phyloP scores from a whole-genome alignment of 768 basidiomycete species.

The Cystobasidium tubakii region DNA sequence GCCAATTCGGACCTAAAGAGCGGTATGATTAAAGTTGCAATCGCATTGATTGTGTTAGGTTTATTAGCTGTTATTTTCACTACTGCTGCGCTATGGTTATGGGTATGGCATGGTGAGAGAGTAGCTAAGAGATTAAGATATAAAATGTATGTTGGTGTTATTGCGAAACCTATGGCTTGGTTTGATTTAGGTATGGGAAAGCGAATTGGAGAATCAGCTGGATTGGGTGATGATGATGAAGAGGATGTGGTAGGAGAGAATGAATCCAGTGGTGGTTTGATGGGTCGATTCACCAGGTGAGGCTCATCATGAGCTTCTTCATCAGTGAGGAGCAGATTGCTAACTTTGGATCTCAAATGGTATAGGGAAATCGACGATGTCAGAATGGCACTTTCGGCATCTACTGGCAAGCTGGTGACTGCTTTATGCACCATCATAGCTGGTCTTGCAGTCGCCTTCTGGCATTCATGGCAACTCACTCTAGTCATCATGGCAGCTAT shows the following conservation, averaged over 20 bases:
- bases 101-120: constrained; percentile 81
- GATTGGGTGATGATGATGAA: constrained; percentile 55
- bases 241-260: constrained; percentile 52
- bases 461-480: constrained; percentile 72
- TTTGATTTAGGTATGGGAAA: constrained; percentile 69
- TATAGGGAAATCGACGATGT: constrained; percentile 95
- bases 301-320: constrained; percentile 38
- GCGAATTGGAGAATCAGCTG: constrained; percentile 14
- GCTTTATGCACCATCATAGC: constrained; percentile 72
- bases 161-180: constrained; percentile 74
- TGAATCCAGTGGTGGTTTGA: constrained; percentile 61
- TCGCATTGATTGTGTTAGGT: constrained; percentile 57
- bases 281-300: constrained; percentile 85
- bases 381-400: constrained; percentile 72
- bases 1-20: constrained; percentile 41
- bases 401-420: constrained; percentile 70
- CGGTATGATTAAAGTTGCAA: constrained; percentile 43
- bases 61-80: constrained; percentile 64
- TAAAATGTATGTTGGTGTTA: constrained; percentile 64
- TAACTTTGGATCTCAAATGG: too few species aligned
- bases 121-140: constrained; percentile 65
- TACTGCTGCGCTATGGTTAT: constrained; percentile 67
- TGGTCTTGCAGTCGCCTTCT: constrained; percentile 74
- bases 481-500: constrained; percentile 87
- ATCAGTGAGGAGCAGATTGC: too few species aligned